Evolutionary conservation across 2,329 filamentous ascomycete species (phyloP), one percentile per base, ranked within the genome.

Genomic region (Ophiostoma tasmaniense): DNA sequence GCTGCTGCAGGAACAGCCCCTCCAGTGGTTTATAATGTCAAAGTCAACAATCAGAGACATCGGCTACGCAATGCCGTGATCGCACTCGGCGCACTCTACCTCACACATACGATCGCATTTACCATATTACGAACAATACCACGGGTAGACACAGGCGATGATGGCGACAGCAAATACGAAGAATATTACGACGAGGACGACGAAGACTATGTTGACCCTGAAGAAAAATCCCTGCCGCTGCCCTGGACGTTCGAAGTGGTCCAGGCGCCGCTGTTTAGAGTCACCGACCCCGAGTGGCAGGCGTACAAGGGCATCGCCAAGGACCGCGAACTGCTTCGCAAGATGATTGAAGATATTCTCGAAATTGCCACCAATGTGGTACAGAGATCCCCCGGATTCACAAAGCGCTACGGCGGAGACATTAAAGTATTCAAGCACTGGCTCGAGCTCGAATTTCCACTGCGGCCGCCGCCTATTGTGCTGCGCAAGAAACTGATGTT

Each of bases 401-500:
- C 33, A 8, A 8, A 4, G 33, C 33, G 33, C 33, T 33, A 33
- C 33, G 33, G 33, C 33, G 33, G 33, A 33, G 33, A 33, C 33
- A 33, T 33, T 33, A 8, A 33, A 33, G 71, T 88, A 37, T 80
- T 79, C 42, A 82, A 82, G 69, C 80, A 79, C 66, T 89, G 87
- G 87, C 79, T 90, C 35, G 83, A 89, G 55, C 79, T 89, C 33
- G 81, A 87, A 66, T 90, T 85, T 71, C 88, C 88, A 0, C 77
- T 78, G 61, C 79, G 78, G 45, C 85, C 87, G 59, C 87, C 88
- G 1, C 87, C 88, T 5, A 82, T 81, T 68, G 88, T 85, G 69
- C 80, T 83, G 70, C 82, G 85, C 70, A 83, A 82, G 66, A 88
- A 87, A 1, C 62, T 73, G 22, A 52, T 73, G 20, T 22, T 72